phyloP scores from a whole-genome alignment of 768 basidiomycete species.

The Suillus occidentalis region DNA sequence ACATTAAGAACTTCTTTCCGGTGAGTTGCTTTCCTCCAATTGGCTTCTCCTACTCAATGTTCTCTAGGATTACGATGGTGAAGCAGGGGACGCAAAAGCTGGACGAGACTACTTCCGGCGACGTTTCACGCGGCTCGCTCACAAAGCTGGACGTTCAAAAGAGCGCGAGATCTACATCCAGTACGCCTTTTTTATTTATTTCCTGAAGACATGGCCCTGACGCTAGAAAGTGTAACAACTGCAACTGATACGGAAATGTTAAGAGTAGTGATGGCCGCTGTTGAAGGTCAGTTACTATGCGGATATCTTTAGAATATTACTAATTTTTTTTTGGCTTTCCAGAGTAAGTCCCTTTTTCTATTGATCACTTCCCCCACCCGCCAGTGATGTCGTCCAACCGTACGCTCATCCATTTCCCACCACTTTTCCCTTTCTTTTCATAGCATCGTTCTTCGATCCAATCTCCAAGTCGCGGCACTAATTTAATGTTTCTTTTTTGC shows the following conservation, averaged over 20 bases:
- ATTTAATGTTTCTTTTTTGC: constrained; percentile 27
- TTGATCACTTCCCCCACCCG: constrained; percentile 25
- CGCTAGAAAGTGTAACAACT: constrained; percentile 66
- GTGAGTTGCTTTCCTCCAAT: constrained; percentile 40
- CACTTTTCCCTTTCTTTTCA: constrained; percentile 17
- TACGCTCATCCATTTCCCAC: constrained; percentile 29
- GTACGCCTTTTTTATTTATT: constrained; percentile 48
- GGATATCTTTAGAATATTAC: constrained; percentile 12
- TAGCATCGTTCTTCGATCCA: constrained; percentile 40
- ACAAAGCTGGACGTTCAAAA: constrained; percentile 81
- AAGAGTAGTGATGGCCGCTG: constrained; percentile 92
- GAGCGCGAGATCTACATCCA: constrained; percentile 93
- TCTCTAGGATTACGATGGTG: constrained; percentile 79
- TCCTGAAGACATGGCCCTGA: constrained; percentile 10
- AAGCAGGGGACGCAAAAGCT: constrained; percentile 65
- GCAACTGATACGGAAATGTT: constrained; percentile 89
- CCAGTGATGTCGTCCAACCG: constrained; percentile 20
- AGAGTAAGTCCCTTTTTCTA: constrained; percentile 63
- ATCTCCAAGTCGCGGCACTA: constrained; percentile 35
- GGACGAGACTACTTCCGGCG: constrained; percentile 90
- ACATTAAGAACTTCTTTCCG: constrained; percentile 89
- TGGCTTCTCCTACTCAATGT: constrained; percentile 10
- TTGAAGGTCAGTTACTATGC: constrained; percentile 68
- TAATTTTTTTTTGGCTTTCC: constrained; percentile 19
- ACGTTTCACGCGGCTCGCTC: constrained; percentile 78